Evolutionary conservation across 768 basidiomycete genomes (phyloP), one percentile per base, ranked within the genome.

Genomic region (Saitozyma podzolica): DNA sequence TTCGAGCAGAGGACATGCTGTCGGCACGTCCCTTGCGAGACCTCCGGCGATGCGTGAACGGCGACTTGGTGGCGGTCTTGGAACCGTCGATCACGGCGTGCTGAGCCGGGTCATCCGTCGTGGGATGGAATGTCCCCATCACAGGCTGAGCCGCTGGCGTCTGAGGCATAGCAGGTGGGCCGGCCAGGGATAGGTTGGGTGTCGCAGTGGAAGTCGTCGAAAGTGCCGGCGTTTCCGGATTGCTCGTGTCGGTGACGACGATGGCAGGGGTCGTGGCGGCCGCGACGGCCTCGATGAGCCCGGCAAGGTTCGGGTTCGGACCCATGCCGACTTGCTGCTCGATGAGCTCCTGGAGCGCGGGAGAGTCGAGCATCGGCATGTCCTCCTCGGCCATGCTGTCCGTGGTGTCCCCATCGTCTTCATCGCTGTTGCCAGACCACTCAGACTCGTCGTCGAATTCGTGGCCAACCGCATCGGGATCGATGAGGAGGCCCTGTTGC

Each of bases 311-410:
- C 47, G 55, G 61, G 9, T 49, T 43, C 9, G 51, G 19, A 49
- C 58, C 49, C 43, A 14, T 47, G 47, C 50, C 48, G 40, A 63
- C 42, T 40, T 63, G 64, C 19, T 56, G 56, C 19, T 68, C 69
- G 55, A 75, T 73, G 39, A 76, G 49, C 37, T 68, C 61, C 39
- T 72, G 63, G 58, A 73, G 50, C 11, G 75, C 70, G 6, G 72
- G 68, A 40, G 68, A 70, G 55, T 73, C 70, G 17, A 76, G 52
- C 61, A 70, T 68, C 1, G 75, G 75, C 75, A 76, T 76, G 62
- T 76, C 75, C 45, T 76, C 75, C 56, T 76, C 75, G 10, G 68
- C 75, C 75, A 76, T 76, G 39, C 67, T 70, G 48, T 76, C 75
- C 17, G 75, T 76, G 8, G 75, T 76, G 64, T 76, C 72, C 19